phyloP scores from a whole-genome alignment of 2,329 filamentous ascomycete genomes.

The Beauveria sp. region DNA sequence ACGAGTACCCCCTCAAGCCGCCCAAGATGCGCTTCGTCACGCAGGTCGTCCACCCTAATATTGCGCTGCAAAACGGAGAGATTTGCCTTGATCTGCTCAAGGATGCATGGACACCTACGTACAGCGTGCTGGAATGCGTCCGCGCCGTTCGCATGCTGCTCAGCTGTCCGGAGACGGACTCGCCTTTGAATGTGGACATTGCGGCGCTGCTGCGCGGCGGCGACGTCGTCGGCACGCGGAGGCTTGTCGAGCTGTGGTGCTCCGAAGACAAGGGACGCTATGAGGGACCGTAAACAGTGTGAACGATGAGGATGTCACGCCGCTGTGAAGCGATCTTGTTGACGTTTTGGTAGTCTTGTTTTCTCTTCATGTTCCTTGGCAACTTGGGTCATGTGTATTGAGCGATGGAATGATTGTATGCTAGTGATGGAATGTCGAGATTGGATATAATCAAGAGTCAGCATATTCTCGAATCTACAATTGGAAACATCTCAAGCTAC shows the following conservation, averaged over 20 bases:
- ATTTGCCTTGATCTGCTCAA: conserved; percentile 87
- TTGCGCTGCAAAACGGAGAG: conserved; percentile 64
- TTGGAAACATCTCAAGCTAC: not conserved
- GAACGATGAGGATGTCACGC: not conserved
- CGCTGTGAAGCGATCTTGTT: not conserved
- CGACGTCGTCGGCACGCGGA: conserved; percentile 59
- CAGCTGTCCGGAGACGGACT: conserved; percentile 59
- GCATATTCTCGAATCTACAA: not conserved
- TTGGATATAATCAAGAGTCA: not conserved
- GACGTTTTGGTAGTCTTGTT: too few relatives aligned
- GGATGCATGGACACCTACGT: conserved; percentile 75
- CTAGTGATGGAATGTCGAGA: not conserved
- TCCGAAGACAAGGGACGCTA: conserved; percentile 28
- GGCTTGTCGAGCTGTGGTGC: conserved; percentile 66
- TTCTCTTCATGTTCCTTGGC: not conserved
- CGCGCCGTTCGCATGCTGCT: conserved; percentile 63
- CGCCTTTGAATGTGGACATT: conserved; percentile 71
- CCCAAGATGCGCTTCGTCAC: conserved; percentile 78
- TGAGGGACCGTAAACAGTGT: conserved; percentile 23
- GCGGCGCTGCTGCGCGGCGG: conserved; percentile 62
- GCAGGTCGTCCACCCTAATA: conserved; percentile 78
- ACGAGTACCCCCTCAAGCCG: conserved; percentile 69
- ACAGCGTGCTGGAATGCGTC: conserved; percentile 69
- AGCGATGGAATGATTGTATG: not conserved
- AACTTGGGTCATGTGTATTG: not conserved